Evolutionary conservation across 805 yeast species (phyloP).

Genomic region (Candida nanaspora): DNA sequence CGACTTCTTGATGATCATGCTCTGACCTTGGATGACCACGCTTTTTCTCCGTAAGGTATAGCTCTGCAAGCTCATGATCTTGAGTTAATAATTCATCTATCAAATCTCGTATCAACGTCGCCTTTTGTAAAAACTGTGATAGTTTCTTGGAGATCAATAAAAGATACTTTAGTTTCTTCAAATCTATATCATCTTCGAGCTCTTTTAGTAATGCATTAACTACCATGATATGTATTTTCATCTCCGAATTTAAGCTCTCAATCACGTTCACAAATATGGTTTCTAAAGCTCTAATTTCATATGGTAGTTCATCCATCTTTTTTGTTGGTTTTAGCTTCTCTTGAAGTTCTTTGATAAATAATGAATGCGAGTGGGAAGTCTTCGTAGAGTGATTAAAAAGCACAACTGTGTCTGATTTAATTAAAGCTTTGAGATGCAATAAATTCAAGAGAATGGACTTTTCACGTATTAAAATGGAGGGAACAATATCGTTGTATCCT

Average conservation of each 20-base stretch:
- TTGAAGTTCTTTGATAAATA: constrained; percentile 36
- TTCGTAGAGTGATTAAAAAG: constrained; percentile 41
- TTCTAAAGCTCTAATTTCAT: constrained; percentile 88
- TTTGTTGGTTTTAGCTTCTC: constrained; percentile 28
- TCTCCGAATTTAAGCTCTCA: constrained; percentile 73
- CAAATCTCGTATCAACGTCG: constrained; percentile 71
- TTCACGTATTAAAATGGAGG: constrained; percentile 42
- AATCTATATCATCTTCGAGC: constrained; percentile 74
- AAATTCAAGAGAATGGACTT: constrained; percentile 40
- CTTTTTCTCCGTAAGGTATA: constrained; percentile 64
- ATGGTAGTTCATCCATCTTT: constrained; percentile 46
- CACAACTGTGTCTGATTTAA: constrained; percentile 44
- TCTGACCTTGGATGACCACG: constrained; percentile 38
- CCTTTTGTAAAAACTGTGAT: constrained; percentile 78
- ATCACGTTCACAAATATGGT: constrained; percentile 77
- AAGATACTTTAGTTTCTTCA: constrained; percentile 69
- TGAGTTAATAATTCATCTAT: constrained; percentile 80
- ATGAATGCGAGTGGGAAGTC: constrained; percentile 35
- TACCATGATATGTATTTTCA: constrained; percentile 76
- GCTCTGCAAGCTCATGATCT: constrained; percentile 78
- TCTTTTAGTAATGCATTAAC: constrained; percentile 68
- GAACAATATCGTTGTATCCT: constrained; percentile 46
- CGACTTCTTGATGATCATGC: constrained; percentile 80
- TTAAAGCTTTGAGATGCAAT: constrained; percentile 43
- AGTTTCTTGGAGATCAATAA: constrained; percentile 81